phyloP scores from a whole-genome alignment of 2,329 filamentous ascomycete genomes.

The Chrysoporthe cubensis region DNA sequence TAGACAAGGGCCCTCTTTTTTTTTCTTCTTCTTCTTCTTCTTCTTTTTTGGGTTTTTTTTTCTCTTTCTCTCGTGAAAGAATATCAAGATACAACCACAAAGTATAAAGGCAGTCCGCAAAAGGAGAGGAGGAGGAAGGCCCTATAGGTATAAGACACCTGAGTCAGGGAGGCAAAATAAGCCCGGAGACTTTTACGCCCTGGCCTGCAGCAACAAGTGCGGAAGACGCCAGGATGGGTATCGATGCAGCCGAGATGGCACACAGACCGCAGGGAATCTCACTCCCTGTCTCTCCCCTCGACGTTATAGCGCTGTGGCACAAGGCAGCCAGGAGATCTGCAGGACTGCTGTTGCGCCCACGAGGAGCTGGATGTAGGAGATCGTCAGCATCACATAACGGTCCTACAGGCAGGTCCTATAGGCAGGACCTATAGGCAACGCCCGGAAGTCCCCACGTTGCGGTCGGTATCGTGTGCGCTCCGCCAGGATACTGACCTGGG shows the following conservation, averaged over 20 bases:
- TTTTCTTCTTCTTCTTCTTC: too few species aligned
- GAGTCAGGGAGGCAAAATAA: neutral
- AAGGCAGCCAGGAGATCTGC: neutral
- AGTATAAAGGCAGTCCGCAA: neutral
- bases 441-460: too few species aligned
- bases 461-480: too few species aligned
- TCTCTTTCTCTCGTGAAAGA: neutral
- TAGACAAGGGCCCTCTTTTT: neutral
- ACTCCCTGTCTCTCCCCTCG: neutral
- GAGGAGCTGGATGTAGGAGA: neutral
- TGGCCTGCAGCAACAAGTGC: neutral
- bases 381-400: neutral
- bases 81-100: neutral
- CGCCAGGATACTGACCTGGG: too few species aligned
- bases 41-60: too few species aligned
- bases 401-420: neutral
- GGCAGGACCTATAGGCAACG: neutral
- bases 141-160: neutral
- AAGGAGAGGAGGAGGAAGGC: neutral
- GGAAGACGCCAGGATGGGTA: neutral
- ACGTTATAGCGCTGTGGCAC: neutral
- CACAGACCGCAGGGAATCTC: neutral
- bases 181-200: neutral
- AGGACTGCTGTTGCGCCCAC: neutral
- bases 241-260: neutral